Base-by-base conservation (phyloP, 306 rosid genomes). In the Glycine soja region DNA sequence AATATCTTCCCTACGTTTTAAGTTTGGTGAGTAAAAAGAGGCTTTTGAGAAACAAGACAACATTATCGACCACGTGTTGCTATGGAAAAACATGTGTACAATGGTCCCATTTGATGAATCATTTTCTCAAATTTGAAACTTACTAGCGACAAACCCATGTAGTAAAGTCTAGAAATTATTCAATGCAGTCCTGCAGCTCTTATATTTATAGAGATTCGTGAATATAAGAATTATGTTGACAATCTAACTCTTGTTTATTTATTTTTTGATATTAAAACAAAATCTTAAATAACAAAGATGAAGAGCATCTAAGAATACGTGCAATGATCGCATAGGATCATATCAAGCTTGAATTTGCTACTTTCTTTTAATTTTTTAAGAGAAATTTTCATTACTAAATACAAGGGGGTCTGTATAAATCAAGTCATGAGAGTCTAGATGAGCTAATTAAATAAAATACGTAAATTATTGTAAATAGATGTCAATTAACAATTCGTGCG, bases 41-140 rank as follows among this genome's bases (percentile, higher is more conserved):
- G 46, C 69, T 51, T 73, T 65, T 54, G 52, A 66, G 59, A 51
- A 53, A 66, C 70, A 54, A 66, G 64, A 75, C 70, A 74, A 75
- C 76, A 66, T 74, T 2, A 74, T 56, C 38, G 18, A 77, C 73
- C 82, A 82, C 86, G 78, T 76, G 86, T 61, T 58, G 42, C 82
- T 72, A 51, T 6, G 30, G 32, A 34, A 69, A 57, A 76, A 82
- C 82, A 50, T 50, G 77, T 40, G 72, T 69, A 10, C 67, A 58
- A 59, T 82, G 72, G 81, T 51, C 85, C 56, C 66, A 64, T 65
- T 73, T 65, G 34, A 40, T 63, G 79, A 73, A 72, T 18, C 47
- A 57, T 46, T 72, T 72, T 80, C 8, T 57, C 57, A 51, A 38
- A 62, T 62, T 34, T 71, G 11, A 6, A 47, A 34, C 52, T 52